Base-by-base conservation (phyloP, 1,284 basidiomycete species). In the Vanrija sp. region DNA sequence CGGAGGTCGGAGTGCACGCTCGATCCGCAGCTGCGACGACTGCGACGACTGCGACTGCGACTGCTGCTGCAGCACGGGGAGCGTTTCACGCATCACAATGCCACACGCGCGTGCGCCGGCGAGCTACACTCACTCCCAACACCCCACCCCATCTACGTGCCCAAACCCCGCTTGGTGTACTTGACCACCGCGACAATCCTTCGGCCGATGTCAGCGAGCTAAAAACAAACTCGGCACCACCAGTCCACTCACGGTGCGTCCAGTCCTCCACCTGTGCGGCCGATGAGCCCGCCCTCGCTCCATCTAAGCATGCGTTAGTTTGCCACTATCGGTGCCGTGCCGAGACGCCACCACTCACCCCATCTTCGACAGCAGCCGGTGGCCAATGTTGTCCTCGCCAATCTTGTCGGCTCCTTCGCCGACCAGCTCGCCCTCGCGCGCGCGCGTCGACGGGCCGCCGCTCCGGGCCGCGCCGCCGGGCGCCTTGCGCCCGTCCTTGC, bases 111-210 rank as follows among this genome's bases (percentile, higher is more conserved):
- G n/a, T n/a, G n/a, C n/a, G n/a, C n/a, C n/a, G n/a, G n/a, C n/a
- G n/a, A 14, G 31, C 12, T 31, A 2, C 31, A 14, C 10, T 14
- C 12, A n/a, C n/a, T n/a, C n/a, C n/a, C n/a, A n/a, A n/a, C n/a
- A n/a, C n/a, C n/a, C n/a, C n/a, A n/a, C n/a, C n/a, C n/a, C n/a
- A n/a, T n/a, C 56, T 56, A 72, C 6, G 70, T 68, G n/a, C 75
- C 75, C 1, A 77, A 60, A 43, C 75, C 75, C 20, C 59, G 65
- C 65, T 77, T 77, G n/a, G 73, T 75, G 51, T 75, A 73, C 61
- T 77, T 77, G 37, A 77, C 75, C 14, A 77, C 68, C 0, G 76
- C 76, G 41, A 76, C 65, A 54, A 77, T 75, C 2, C 75, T 77
- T 57, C 58, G 53, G 57, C 56, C 57, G 53, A 56, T 45, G 19